Conservation (phyloP, 2,329 filamentous ascomycete genomes). For the Pseudogymnoascus sp. region DNA sequence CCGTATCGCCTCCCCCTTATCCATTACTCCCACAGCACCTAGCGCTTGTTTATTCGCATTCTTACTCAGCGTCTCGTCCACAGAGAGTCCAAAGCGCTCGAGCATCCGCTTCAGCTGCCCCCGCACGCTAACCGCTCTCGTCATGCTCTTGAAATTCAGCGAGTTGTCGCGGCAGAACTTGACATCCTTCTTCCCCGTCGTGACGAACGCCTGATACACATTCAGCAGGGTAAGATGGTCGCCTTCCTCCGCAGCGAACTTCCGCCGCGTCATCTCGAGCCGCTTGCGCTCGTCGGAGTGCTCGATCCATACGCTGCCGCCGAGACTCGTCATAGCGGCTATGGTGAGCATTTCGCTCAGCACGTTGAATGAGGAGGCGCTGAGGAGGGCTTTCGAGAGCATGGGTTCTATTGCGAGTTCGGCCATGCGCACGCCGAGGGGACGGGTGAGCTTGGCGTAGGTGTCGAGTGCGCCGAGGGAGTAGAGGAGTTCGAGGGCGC, state of each 20-base stretch:
- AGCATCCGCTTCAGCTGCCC: slow-evolving; percentile 80
- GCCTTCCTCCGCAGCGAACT: slow-evolving; percentile 86
- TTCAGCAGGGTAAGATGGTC: slow-evolving; percentile 91
- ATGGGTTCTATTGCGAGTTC: slow-evolving; percentile 90
- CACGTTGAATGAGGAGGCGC: slow-evolving; percentile 66
- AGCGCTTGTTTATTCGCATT: slow-evolving; percentile 25
- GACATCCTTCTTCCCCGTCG: slow-evolving; percentile 70
- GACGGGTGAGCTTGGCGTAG: slow-evolving; percentile 82
- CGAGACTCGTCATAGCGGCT: slow-evolving; percentile 85
- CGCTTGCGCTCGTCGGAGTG: slow-evolving; percentile 69
- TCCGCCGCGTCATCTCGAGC: slow-evolving; percentile 64
- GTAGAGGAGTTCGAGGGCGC: slow-evolving; percentile 80
- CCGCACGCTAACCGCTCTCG: slow-evolving; percentile 74
- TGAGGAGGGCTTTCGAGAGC: slow-evolving; percentile 83
- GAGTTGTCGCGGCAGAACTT: slow-evolving; percentile 82
- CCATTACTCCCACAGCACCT: slow-evolving; percentile 30
- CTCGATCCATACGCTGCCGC: slow-evolving; percentile 74
- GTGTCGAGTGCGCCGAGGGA: slow-evolving; percentile 79
- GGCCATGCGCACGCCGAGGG: slow-evolving; percentile 84
- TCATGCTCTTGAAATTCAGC: slow-evolving; percentile 79
- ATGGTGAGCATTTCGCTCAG: slow-evolving; percentile 82
- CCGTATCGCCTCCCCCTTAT: slow-evolving; percentile 64
- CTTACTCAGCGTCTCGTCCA: slow-evolving; percentile 52
- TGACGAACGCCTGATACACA: slow-evolving; percentile 83
- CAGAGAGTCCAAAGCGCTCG: slow-evolving; percentile 69